Evolutionary conservation across 2,329 filamentous ascomycete genomes (phyloP), one percentile per base, ranked within the genome.

Genomic region (Alternaria consortialis): DNA sequence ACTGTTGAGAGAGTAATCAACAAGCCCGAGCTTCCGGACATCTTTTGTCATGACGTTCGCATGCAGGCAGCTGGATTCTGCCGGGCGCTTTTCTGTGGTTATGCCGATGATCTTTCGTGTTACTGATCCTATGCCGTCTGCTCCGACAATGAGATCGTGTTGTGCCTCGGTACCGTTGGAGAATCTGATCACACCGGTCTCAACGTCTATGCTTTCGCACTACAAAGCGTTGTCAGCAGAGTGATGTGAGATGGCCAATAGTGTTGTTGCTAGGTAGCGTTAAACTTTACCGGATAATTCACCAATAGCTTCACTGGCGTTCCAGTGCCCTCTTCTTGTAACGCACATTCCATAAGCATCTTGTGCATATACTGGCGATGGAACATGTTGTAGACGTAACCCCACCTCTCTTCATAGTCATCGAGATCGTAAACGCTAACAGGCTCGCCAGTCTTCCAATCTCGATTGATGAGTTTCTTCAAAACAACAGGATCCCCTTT

Each of bases 391-490:
- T 90, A 72, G 9, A 65, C 84, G 74, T 86, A 85, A 12, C 88
- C 88, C 88, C 88, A 91, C 55, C 80, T 81, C 77, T 87, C 72
- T 75, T 91, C 85, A 58, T 91, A 91, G 70, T 91, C 88, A 11
- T 79, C 83, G 17, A 91, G 76, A 66, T 86, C 84, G 67, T 89
- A 90, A 0, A 88, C 86, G 65, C 85, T 90, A 25, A 88, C 83
- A 0, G 86, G 84, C 76, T 90, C 86, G 0, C 89, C 89, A 1
- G 88, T 91, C 72, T 86, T 84, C 89, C 89, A 91, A 76, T 91
- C 88, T 4, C 86, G 84, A 73, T 88, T 90, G 79, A 91, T 91
- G 53, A 91, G 82, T 69, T 88, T 88, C 75, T 83, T 83, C 50
- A 91, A 78, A 1, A 91, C 80, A 2, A 91, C 89, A 0, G 88